phyloP scores from a whole-genome alignment of 306 rosid species.

The Oxytropis ochrocephala region DNA sequence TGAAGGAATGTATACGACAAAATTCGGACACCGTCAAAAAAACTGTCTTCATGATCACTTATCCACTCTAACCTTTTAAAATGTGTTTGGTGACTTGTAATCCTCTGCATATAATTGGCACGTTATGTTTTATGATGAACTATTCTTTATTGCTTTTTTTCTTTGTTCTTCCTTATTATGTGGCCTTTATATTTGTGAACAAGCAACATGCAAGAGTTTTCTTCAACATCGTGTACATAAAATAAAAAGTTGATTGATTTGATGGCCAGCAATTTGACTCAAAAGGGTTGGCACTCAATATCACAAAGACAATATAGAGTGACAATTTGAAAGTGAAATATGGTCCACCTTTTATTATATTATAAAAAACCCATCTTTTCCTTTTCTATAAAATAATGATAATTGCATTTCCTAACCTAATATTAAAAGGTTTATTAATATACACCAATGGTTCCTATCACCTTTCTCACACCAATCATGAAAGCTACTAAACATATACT shows the following conservation, averaged over 20 bases:
- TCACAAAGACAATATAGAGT: neutral
- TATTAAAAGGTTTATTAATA: neutral
- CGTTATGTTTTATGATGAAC: neutral
- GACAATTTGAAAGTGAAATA: neutral
- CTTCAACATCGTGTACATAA: neutral
- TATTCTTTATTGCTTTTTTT: neutral
- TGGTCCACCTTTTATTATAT: neutral
- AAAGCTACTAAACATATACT: too few relatives aligned
- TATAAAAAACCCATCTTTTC: neutral
- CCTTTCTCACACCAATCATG: too few relatives aligned
- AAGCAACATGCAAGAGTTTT: neutral
- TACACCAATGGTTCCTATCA: too few relatives aligned
- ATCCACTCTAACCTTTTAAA: neutral
- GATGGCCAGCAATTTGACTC: neutral
- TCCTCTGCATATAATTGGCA: neutral
- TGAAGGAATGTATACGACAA: neutral
- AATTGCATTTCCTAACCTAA: neutral
- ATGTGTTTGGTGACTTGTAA: constrained; percentile 10
- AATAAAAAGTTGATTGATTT: neutral
- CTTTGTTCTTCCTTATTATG: neutral
- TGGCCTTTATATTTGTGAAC: neutral
- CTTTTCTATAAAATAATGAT: neutral
- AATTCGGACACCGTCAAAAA: neutral
- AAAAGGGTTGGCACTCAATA: neutral
- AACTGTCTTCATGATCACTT: neutral